Percentiles rank a stretch among this genome's conserved stretches.
Conservation (phyloP, 2,329 filamentous ascomycete species). For the Niveomyces coronatus region DNA sequence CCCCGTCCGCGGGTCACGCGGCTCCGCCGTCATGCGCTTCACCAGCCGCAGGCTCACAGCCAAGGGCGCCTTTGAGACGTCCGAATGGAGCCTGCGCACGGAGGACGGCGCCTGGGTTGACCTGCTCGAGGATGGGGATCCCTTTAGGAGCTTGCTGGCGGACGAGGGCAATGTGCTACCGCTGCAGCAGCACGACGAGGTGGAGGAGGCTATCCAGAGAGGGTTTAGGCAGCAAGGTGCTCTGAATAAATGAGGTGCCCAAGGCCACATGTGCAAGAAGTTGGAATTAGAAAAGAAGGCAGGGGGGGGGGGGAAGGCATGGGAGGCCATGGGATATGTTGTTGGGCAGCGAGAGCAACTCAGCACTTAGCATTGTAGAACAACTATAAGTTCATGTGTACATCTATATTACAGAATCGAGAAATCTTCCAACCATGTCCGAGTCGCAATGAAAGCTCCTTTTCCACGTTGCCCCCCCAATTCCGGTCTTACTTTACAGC, state of each 20-base stretch:
- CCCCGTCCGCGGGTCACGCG: conserved; percentile 69
- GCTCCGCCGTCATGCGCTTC: conserved; percentile 67
- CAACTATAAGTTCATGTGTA: conserved; percentile 13
- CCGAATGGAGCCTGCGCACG: conserved; percentile 77
- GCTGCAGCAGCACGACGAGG: no score
- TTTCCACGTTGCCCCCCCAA: conserved; percentile 11
- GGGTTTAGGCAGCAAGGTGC: conserved; percentile 41
- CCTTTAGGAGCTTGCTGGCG: conserved; percentile 47
- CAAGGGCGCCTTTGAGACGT: conserved; percentile 67
- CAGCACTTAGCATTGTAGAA: conserved; percentile 11
- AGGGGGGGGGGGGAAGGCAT: neutral
- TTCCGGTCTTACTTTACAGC: conserved; percentile 19
- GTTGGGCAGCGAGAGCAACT: neutral
- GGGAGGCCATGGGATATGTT: no score
- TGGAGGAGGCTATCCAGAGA: conserved; percentile 28
- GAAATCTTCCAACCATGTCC: neutral
- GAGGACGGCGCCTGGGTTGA: conserved; percentile 53
- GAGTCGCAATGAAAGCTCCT: neutral
- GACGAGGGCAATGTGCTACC: conserved; percentile 23
- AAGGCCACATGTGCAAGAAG: no score
- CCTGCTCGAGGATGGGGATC: conserved; percentile 62
- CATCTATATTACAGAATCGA: conserved; percentile 29
- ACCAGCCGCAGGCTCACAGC: conserved; percentile 56
- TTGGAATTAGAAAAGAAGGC: neutral
- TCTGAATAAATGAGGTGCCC: conserved; percentile 24